Base-by-base conservation (phyloP, 371 early-diverging fungal genomes). In the Apophysomyces variabilis region DNA sequence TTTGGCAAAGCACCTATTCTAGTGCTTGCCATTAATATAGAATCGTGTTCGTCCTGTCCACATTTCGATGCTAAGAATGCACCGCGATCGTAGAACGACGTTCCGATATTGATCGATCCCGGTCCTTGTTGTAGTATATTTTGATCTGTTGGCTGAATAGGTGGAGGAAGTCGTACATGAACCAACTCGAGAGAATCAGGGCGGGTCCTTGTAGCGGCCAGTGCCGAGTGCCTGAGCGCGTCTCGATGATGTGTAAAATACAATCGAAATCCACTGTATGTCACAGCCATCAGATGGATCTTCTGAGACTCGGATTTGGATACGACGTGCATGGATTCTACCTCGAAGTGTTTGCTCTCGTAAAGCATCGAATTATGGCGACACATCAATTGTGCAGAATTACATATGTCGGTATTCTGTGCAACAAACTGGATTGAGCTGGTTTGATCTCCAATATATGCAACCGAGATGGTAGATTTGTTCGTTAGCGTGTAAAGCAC, bases 101-200 rank as follows among this genome's bases (percentile, higher is more conserved):
- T 80, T 68, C 92, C 91, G 21, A 50, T 50, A 50, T 50, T 50
- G 21, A 92, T 64, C 14, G 69, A 71, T n/a, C 66, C 38, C 43
- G 47, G 50, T 45, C n/a, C 58, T 58, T 71, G 71, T 12, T 45
- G 39, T n/a, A 54, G 8, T 13, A 60, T 14, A 1, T 14, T 62
- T 26, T 61, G 60, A 32, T 61, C 58, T 0, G 47, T 43, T 0
- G 64, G 37, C 45, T 72, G 66, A 7, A 45, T 50, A 12, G 71
- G 76, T 1, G 90, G 89, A 18, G 94, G 91, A 41, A 90, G 64
- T 14, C 93, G 87, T 16, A 94, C 89, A 58, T 90, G 90, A 8
- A 88, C 77, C 1, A 95, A 71, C 57, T 89, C 88, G 12, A 94
- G 79, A 12, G 80, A 77, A 58, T 68, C 83, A 5, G 87, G 89